These are phyloP conservation scores for Eruca vesicaria DNA, from an alignment of 441 rosid species.

Conservation along the genomic window DNA sequence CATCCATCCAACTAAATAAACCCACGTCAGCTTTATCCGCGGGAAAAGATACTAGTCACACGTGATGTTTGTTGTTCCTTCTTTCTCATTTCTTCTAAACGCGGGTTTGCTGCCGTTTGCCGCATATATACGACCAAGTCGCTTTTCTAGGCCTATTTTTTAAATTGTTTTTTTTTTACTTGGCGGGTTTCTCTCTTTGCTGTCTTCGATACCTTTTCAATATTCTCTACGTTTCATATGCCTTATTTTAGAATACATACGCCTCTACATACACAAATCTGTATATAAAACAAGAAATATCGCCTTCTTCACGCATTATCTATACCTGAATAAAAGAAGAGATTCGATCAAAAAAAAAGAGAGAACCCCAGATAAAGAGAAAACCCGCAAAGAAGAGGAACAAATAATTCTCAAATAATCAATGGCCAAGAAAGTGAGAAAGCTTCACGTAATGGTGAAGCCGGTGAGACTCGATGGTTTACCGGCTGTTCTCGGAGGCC, in stretches of 20 bases:
- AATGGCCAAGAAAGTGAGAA: conserved; percentile 37
- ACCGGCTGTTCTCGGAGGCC: conserved; percentile 11
- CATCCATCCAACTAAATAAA: background rate
- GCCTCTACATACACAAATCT: conserved; percentile 4
- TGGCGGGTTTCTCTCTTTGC: conserved; percentile 15
- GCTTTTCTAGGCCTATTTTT: background rate
- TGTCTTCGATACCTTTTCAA: conserved; percentile 27
- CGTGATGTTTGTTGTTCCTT: conserved; percentile 1
- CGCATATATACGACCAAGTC: conserved; percentile 24
- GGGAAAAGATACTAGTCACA: conserved; percentile 16
- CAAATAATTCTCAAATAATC: background rate
- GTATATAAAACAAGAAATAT: background rate
- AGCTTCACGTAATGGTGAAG: conserved; percentile 36
- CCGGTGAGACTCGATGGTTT: conserved; percentile 34
- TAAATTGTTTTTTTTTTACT: background rate
- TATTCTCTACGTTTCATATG: conserved; percentile 29
- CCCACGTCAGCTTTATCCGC: conserved; percentile 15
- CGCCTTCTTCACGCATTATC: background rate
- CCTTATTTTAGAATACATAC: conserved; percentile 30
- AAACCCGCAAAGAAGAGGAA: background rate
- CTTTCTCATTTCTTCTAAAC: background rate
- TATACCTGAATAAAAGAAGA: background rate
- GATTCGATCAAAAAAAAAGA: background rate
- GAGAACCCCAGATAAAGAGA: background rate
- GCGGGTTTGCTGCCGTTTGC: conserved; percentile 30